Evolutionary conservation across 495 filamentous ascomycete species (phyloP), one percentile per base, ranked within the genome.

Genomic region (Lasiosphaeria ovina): DNA sequence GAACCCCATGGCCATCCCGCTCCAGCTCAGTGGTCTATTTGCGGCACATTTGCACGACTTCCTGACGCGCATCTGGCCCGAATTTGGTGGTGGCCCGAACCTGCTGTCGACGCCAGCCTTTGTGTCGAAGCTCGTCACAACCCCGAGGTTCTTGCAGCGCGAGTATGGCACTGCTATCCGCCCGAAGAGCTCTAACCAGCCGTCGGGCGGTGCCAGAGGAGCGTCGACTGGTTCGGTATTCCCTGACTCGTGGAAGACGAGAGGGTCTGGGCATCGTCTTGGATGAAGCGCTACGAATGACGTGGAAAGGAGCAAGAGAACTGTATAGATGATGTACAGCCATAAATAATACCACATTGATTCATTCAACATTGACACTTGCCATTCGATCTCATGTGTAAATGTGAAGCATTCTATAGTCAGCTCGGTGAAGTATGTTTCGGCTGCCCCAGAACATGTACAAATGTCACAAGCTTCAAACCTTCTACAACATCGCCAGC

Each of bases 31-130:
- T 16, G 93, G 92, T 16, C 80, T 97, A 34, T 53, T 93, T 42
- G 90, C 90, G 16, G 92, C 91, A 31, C 93, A 96, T 70, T 69
- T 92, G 31, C 89, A 92, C 70, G 89, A 96, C 66, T 97, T 96
- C 67, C 70, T 95, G 49, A 91, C 88, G 3, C 81, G 87, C 45
- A 81, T 93, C 35, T 96, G 89, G 75, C 92, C 93, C 14, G 82
- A 85, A 47, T 93, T 93, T 74, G 92, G 91, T 24, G 87, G 88
- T 54, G 92, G 92, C 3, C 74, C 74, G 35, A 93, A 90, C 66
- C 81, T 84, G 55, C 74, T 96, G 50, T 72, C 72, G 14, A 93
- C 92, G 0, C 93, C 92, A 2, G 65, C 54, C 0, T 83, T 89
- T 54, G 69, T 96, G 55, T 83, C 79, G 55, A 74, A 82, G 50